phyloP scores from a whole-genome alignment of 2,329 filamentous ascomycete genomes.

The Diaporthe australafricana region DNA sequence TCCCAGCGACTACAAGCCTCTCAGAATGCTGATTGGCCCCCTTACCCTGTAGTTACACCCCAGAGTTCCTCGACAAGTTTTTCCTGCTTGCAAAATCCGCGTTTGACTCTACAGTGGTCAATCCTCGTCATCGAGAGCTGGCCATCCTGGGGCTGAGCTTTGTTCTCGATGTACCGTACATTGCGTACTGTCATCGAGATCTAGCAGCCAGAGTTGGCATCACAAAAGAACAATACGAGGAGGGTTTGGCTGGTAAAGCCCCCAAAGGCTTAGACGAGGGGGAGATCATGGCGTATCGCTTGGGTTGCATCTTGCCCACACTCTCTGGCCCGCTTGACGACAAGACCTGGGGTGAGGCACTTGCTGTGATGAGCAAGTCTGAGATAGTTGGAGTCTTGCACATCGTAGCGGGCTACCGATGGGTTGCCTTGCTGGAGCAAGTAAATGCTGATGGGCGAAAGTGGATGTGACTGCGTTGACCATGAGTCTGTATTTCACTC shows the following conservation, averaged over 20 bases:
- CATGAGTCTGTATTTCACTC: not conserved
- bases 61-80: not conserved
- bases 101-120: not conserved
- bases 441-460: not conserved
- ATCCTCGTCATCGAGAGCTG: not conserved
- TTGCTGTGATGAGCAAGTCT: not conserved
- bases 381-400: not conserved
- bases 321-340: not conserved
- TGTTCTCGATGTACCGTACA: not conserved
- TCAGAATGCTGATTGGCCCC: no score
- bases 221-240: not conserved
- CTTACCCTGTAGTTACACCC: no score
- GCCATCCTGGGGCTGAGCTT: not conserved
- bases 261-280: not conserved
- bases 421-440: not conserved
- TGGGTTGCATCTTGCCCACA: not conserved
- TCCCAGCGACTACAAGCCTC: no score
- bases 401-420: not conserved
- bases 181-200: not conserved
- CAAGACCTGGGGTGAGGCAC: not conserved
- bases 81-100: not conserved
- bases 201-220: not conserved
- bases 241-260: not conserved
- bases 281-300: not conserved
- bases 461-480: no score